Percentiles rank a stretch among this genome's conserved stretches.
Conservation (phyloP, 306 rosid species). For the Quercus variabilis region DNA sequence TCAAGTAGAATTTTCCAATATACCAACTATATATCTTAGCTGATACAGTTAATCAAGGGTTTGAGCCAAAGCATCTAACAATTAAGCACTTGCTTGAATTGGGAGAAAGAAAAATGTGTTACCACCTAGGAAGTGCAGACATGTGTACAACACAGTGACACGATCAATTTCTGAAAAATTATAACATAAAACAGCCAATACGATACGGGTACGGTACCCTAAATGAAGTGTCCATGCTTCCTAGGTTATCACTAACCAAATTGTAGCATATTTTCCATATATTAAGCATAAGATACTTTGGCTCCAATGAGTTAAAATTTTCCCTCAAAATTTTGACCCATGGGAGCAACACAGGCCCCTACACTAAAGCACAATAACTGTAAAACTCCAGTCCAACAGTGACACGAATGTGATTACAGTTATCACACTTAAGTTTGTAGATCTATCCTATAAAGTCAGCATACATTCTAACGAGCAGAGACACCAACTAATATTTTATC, state of each 20-base stretch:
- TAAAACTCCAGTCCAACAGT: neutral
- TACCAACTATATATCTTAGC: neutral
- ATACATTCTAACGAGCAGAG: neutral
- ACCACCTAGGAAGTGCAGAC: neutral
- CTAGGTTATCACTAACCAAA: too few relatives aligned
- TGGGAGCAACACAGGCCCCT: neutral
- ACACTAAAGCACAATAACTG: neutral
- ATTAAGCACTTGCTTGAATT: too few relatives aligned
- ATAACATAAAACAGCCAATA: too few relatives aligned
- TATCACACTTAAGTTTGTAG: neutral
- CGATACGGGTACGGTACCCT: too few relatives aligned
- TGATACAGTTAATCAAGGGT: neutral
- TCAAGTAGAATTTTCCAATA: neutral
- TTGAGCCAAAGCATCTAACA: neutral
- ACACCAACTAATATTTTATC: neutral
- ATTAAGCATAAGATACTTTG: neutral
- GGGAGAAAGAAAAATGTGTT: too few relatives aligned
- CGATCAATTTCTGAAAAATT: too few relatives aligned
- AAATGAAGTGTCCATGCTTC: too few relatives aligned
- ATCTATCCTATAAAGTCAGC: neutral
- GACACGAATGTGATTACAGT: neutral
- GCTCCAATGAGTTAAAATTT: neutral
- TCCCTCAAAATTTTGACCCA: neutral
- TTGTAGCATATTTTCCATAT: too few relatives aligned
- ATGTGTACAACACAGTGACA: too few relatives aligned